A percentile compares a stretch with the other conserved stretches of the same genome.
phyloP scores from a whole-genome alignment of 305 asterid genomes.

The Coffea humblotiana region DNA sequence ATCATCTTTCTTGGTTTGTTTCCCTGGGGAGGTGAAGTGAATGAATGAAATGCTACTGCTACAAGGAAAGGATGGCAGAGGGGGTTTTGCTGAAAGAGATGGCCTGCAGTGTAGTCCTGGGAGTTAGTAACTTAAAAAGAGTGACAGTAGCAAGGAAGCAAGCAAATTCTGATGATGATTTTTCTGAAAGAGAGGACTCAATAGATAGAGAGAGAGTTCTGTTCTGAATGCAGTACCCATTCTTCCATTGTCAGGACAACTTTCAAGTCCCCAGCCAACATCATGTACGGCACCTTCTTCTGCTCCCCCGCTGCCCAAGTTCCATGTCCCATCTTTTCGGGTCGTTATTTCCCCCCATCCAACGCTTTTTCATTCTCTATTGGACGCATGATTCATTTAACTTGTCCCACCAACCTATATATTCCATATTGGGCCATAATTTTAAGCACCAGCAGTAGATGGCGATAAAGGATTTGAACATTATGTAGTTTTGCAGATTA shows the following conservation, averaged over 20 bases:
- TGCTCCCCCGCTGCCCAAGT: constrained; percentile 5
- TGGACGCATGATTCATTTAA: neutral
- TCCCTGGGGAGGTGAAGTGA: neutral
- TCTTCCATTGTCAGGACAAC: constrained; percentile 4
- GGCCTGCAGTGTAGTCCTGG: constrained; percentile 4
- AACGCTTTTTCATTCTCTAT: neutral
- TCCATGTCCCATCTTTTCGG: constrained; percentile 10
- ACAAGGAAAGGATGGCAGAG: constrained; percentile 12
- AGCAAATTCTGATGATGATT: neutral
- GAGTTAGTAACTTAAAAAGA: constrained; percentile 11
- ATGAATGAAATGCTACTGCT: too few relatives aligned
- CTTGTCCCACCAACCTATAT: neutral
- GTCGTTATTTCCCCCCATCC: neutral
- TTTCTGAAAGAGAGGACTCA: neutral
- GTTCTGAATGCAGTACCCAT: neutral
- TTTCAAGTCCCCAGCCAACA: constrained; percentile 14
- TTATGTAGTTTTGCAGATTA: too few relatives aligned
- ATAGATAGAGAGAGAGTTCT: too few relatives aligned
- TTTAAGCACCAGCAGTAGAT: too few relatives aligned
- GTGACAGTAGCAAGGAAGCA: too few relatives aligned
- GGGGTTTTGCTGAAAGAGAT: constrained; percentile 23
- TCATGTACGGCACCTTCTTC: constrained; percentile 20
- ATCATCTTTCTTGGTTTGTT: neutral
- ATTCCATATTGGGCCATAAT: too few relatives aligned
- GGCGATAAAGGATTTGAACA: too few relatives aligned